Evolutionary conservation across 495 filamentous ascomycete genomes (phyloP), one percentile per base, ranked within the genome.

Genomic region (Schizothecium vesticola): DNA sequence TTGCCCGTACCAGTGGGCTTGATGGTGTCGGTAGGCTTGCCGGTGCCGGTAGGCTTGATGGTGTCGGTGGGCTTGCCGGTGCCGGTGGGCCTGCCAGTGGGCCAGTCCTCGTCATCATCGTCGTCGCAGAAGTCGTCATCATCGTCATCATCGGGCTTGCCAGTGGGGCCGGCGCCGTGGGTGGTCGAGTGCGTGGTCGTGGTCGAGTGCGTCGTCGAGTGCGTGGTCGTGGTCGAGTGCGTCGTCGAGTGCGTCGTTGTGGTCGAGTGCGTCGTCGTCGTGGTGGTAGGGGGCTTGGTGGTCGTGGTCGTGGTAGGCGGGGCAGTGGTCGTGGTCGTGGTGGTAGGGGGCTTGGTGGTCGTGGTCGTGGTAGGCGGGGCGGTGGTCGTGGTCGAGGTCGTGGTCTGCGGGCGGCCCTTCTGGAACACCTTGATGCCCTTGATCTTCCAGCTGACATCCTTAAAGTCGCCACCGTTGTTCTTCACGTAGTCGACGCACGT

Each of bases 401-500:
- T 88, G 81, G 24, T 74, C n/a, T n/a, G 68, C 36, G 82, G 82
- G 69, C 29, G 13, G 72, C 65, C 57, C 13, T 72, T 70, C 69
- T 79, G 62, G 70, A 77, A 81, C 29, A 79, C 85, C 63, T 88
- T 86, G 73, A 92, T 87, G 67, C 84, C 79, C 82, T 77, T 73
- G 66, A 83, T 59, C 74, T 78, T 72, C 77, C 86, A 90, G 78
- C 86, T 90, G 12, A 84, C 79, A 29, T 87, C 72, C 56, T 77
- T 67, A 70, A 87, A 92, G 28, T 78, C 82, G 6, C 70, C 66
- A 1, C 87, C 86, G 71, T 90, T 84, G 51, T 84, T 73, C 16
- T 81, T 79, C 56, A 92, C 89, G 71, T 86, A 91, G 26, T 81
- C 78, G 59, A 77, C 71, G 74, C 90, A 92, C 65, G 83, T 64